phyloP scores from a whole-genome alignment of 2,329 filamentous ascomycete genomes.

The Fusarium solani-melongenae region DNA sequence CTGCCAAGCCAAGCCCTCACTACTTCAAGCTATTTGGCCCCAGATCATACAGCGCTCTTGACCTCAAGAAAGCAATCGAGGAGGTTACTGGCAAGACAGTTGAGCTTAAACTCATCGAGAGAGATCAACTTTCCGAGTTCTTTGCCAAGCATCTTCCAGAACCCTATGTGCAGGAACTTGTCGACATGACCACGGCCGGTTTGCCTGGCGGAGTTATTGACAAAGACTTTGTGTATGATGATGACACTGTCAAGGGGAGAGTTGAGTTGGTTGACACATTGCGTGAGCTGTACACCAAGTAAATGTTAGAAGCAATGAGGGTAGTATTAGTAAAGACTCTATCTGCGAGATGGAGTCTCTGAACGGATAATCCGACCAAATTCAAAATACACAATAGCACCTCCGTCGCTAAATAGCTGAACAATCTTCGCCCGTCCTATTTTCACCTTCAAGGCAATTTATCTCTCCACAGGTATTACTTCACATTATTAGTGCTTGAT shows the following conservation, averaged over 20 bases:
- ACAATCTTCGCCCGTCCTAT: background rate
- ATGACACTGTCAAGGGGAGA: constrained; percentile 39
- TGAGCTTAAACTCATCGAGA: constrained; percentile 36
- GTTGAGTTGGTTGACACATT: constrained; percentile 42
- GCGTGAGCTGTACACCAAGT: constrained; percentile 17
- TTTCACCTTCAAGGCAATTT: rapidly evolving
- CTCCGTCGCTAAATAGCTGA: background rate
- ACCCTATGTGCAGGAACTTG: constrained; percentile 40
- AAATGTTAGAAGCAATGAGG: background rate
- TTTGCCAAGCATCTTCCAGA: constrained; percentile 39
- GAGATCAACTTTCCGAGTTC: constrained; percentile 38
- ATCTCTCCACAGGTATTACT: background rate
- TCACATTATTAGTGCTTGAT: constrained; percentile 11
- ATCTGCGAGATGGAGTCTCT: background rate
- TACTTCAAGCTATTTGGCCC: constrained; percentile 45
- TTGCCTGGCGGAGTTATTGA: constrained; percentile 42
- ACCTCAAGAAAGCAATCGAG: constrained; percentile 44
- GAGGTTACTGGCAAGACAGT: constrained; percentile 41
- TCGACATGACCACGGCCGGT: constrained; percentile 41
- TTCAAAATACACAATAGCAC: background rate
- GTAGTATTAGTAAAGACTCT: background rate
- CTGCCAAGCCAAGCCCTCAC: constrained; percentile 15
- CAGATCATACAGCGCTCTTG: constrained; percentile 41
- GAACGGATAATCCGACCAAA: background rate
- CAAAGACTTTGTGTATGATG: constrained; percentile 38